phyloP scores from a whole-genome alignment of 495 filamentous ascomycete species.

The Penicillium cosmopolitanum region DNA sequence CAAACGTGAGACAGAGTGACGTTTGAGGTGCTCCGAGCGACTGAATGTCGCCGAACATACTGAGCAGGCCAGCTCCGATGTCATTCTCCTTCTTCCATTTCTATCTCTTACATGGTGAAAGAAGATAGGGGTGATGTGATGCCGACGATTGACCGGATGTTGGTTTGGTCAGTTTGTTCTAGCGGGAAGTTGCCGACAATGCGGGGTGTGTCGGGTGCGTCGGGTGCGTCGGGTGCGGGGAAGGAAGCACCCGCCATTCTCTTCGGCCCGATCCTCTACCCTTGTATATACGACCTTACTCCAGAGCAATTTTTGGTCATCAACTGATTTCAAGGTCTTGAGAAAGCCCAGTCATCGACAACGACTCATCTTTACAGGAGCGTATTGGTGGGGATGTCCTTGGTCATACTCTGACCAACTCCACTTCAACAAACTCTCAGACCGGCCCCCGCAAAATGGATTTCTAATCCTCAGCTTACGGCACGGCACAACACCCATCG shows the following conservation, averaged over 20 bases:
- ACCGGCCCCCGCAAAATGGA: neutral
- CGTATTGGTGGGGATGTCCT: too few species aligned
- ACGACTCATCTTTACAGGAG: too few species aligned
- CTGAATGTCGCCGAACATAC: constrained; percentile 25
- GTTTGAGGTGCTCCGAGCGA: constrained; percentile 31
- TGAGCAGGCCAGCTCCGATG: constrained; percentile 20
- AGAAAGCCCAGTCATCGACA: too few species aligned
- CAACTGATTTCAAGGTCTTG: too few species aligned
- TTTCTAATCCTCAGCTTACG: constrained; percentile 4
- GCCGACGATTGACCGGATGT: neutral
- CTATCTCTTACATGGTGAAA: neutral
- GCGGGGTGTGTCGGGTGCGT: neutral
- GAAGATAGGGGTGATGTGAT: neutral
- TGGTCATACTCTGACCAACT: too few species aligned
- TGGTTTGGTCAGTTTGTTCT: neutral
- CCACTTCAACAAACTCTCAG: neutral
- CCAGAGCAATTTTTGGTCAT: too few species aligned
- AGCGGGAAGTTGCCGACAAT: neutral
- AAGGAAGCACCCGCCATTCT: too few species aligned
- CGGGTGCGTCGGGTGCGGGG: neutral
- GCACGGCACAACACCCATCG: neutral
- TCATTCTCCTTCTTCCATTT: neutral
- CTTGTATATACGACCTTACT: too few species aligned
- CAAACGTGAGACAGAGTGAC: constrained; percentile 30
- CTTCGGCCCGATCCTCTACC: too few species aligned